Base-by-base conservation (phyloP, 2,329 filamentous ascomycete genomes). In the Colletotrichum cordylinicola region DNA sequence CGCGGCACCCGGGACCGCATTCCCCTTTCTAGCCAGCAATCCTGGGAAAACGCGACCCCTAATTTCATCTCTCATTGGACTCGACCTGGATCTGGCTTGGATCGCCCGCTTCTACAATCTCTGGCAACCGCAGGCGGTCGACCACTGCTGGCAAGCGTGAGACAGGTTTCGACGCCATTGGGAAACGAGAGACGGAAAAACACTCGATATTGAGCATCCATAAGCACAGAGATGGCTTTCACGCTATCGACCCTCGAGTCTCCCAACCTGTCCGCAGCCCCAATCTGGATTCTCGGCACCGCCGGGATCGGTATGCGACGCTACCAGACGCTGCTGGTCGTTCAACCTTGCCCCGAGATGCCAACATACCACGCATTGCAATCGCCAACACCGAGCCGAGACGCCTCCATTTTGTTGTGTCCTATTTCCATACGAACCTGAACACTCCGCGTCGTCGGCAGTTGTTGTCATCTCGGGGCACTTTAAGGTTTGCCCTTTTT, bases 111-210 rank as follows among this genome's bases (percentile, higher is more conserved):
- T 74, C 61, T n/a, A 39, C 37, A 72, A 66, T 55, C 55, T 72
- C 64, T 60, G 31, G n/a, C 61, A 27, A 58, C 37, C 52, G 60
- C 60, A 52, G 35, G 13, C 60, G 52, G 67, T n/a, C 27, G 62
- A 55, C n/a, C 21, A 58, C 52, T 29, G 24, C 33, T 31, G 33
- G 12, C 68, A 72, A 66, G 55, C 39, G 8, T 55, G 33, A 71
- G 72, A 75, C 72, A 75, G 16, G 56, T 75, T 12, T 72, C 62
- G 27, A 67, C 62, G 69, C 72, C 55, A 61, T 48, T n/a, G 37
- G 8, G 52, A 33, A 21, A 21, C 43, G 43, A 48, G 43, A 48
- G n/a, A 48, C n/a, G 43, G 43, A 21, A 48, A 48, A 31, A 27
- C n/a, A 21, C 18, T 48, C 29, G 58, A 33, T 15, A 33, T 61